Percentiles rank a stretch among this genome's conserved stretches.
Evolutionary conservation across 164 flowering plant species (phyloP).

Genomic region (Nelumbo lutea): DNA sequence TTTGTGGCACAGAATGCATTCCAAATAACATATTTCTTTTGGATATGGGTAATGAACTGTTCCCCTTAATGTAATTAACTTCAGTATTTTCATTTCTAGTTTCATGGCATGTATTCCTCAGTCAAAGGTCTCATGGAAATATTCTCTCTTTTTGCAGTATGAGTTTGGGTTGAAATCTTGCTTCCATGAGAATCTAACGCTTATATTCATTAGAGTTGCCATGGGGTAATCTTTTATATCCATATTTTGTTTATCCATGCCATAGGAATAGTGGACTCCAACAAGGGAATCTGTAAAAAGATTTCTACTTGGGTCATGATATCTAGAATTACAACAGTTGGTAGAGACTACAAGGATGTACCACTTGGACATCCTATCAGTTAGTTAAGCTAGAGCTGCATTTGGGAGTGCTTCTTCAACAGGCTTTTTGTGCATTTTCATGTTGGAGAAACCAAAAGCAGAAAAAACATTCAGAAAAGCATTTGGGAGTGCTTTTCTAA

Average conservation of each 20-base stretch:
- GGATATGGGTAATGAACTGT: constrained; percentile 76
- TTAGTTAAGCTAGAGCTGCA: no score
- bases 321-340: no score
- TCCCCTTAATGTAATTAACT: background rate
- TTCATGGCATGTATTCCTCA: background rate
- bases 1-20: constrained; percentile 72
- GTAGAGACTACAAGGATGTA: no score
- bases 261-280: background rate
- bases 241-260: background rate
- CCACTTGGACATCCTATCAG: no score
- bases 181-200: constrained; percentile 35
- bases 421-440: no score
- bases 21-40: constrained; percentile 81
- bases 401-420: no score
- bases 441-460: no score
- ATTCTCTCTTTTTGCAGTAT: constrained; percentile 33
- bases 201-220: constrained; percentile 44
- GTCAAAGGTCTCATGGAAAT: background rate
- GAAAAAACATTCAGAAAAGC: no score
- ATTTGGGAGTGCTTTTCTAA: no score
- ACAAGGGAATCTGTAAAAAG: no score
- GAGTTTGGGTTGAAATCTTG: constrained; percentile 57
- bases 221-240: constrained; percentile 55
- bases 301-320: background rate
- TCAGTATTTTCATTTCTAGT: background rate